Evolutionary conservation across 1,139 yeast species (phyloP).

Genomic region (Pichia sp.): DNA sequence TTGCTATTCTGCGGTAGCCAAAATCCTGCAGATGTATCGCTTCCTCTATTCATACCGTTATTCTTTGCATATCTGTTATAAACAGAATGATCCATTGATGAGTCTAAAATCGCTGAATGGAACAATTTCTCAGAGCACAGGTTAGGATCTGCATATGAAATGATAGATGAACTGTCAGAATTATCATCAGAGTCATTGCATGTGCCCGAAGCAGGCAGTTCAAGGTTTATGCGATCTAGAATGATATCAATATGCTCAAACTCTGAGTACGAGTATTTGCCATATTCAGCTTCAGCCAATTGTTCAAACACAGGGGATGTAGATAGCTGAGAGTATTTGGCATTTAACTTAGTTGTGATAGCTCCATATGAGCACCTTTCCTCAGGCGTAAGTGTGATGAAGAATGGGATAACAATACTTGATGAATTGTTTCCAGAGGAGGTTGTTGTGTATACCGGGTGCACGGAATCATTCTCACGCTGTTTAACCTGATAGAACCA

Average conservation of each 20-base stretch:
- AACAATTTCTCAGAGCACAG: background rate
- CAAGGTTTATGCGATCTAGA: too few species aligned
- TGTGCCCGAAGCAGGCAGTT: too few species aligned
- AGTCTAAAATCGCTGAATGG: background rate
- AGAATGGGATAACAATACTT: constrained; percentile 68
- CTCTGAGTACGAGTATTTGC: constrained; percentile 29
- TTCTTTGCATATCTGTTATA: too few species aligned
- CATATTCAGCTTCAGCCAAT: constrained; percentile 14
- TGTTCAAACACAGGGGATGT: constrained; percentile 26
- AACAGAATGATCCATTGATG: background rate
- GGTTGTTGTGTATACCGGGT: constrained; percentile 62
- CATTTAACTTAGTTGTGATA: constrained; percentile 51
- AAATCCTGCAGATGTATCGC: background rate
- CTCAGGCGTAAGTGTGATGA: constrained; percentile 43
- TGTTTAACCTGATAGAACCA: constrained; percentile 61
- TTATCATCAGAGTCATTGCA: constrained; percentile 1
- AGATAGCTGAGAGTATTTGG: constrained; percentile 34
- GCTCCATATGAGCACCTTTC: constrained; percentile 47
- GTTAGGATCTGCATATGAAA: background rate
- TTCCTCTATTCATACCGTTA: too few species aligned
- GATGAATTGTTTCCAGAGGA: constrained; percentile 23
- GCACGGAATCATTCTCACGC: constrained; percentile 39
- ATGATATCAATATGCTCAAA: too few species aligned
- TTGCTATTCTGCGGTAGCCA: constrained; percentile 37
- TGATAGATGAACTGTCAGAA: background rate